phyloP scores from a whole-genome alignment of 2,329 filamentous ascomycete species.

The Curvularia lunata region DNA sequence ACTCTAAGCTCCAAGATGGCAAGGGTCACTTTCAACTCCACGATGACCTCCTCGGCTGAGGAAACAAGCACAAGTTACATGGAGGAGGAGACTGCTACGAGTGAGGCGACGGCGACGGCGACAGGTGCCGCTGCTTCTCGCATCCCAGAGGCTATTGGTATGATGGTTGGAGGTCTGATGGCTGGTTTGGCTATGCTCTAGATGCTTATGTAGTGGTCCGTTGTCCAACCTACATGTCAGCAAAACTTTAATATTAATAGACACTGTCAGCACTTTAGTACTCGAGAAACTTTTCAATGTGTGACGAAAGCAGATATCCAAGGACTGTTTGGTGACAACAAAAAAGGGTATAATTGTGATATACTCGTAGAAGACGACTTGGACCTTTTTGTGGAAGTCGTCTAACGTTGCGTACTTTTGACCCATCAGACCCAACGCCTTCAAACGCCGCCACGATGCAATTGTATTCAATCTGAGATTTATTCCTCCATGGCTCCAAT shows the following conservation, averaged over 20 bases:
- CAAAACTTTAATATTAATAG: background rate
- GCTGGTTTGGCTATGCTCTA: slow-evolving; percentile 30
- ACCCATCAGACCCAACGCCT: slow-evolving; percentile 28
- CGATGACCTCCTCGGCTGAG: background rate
- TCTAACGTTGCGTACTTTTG: slow-evolving; percentile 26
- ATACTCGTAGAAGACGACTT: slow-evolving; percentile 20
- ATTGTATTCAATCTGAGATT: slow-evolving; percentile 5
- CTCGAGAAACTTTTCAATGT: background rate
- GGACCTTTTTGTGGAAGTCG: slow-evolving; percentile 15
- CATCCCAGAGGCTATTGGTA: slow-evolving; percentile 24
- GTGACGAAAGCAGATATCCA: background rate
- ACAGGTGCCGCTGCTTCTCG: slow-evolving; percentile 28
- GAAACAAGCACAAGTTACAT: slow-evolving; percentile 4
- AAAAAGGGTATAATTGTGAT: slow-evolving; percentile 39
- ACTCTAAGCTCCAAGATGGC: background rate
- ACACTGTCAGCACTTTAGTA: background rate
- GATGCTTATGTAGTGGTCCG: background rate
- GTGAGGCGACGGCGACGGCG: slow-evolving; percentile 19
- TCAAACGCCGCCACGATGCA: slow-evolving; percentile 37
- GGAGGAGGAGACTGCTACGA: slow-evolving; percentile 16
- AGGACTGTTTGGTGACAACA: slow-evolving; percentile 9
- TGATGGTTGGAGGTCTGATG: slow-evolving; percentile 29
- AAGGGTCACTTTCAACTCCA: background rate
- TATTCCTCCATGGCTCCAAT: slow-evolving; percentile 57
- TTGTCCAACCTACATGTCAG: background rate